Evolutionary conservation across 2,329 filamentous ascomycete genomes (phyloP).

Genomic region (Colletotrichum destructivum): DNA sequence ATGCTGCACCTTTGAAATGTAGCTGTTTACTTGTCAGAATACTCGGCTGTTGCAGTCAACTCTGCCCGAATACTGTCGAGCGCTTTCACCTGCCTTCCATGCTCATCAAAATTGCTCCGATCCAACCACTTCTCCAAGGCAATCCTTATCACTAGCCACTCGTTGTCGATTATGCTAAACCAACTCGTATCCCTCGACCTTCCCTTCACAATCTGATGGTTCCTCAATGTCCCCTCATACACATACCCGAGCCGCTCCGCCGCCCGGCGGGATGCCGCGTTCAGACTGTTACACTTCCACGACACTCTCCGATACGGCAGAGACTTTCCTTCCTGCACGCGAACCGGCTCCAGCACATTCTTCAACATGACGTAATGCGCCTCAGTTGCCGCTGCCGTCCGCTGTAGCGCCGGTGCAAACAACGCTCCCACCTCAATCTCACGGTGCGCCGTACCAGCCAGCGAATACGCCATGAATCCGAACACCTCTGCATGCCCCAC

Average conservation of each 20-base stretch:
- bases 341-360: background rate
- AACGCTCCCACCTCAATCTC: background rate
- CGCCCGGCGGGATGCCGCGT: background rate
- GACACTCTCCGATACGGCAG: conserved; percentile 3
- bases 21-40: background rate
- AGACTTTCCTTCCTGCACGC: background rate
- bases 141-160: background rate
- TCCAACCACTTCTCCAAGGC: background rate
- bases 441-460: background rate
- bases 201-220: background rate
- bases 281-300: conserved; percentile 9
- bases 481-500: background rate
- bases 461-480: background rate
- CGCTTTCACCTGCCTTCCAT: background rate
- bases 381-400: background rate
- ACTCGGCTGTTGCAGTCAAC: background rate
- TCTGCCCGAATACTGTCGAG: background rate
- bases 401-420: conserved; percentile 1
- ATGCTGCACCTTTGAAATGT: background rate
- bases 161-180: background rate
- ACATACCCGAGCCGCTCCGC: background rate
- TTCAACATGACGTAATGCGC: background rate
- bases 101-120: background rate
- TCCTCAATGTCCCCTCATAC: background rate
- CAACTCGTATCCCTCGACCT: conserved; percentile 6